Evolutionary conservation across 139 green algal species (phyloP), one percentile per base, ranked within the genome.

Genomic region (Chlamydomonas sp.): DNA sequence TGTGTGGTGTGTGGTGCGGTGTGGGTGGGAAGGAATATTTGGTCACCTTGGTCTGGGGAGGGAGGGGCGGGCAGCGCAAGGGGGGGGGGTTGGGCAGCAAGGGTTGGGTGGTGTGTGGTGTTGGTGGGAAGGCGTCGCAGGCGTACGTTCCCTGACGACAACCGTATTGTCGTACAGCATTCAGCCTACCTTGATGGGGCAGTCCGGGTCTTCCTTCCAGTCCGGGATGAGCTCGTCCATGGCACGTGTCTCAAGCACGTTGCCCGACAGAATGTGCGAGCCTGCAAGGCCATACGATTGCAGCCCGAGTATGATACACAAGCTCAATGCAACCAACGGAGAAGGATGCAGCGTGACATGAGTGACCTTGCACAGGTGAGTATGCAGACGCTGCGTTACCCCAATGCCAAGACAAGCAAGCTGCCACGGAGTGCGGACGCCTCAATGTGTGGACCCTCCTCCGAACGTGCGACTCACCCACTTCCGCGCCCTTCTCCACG

Each of bases 401-500:
- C 61, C 62, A 73, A 57, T 67, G 80, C 9, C 9, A 66, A 66
- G 80, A 77, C 9, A 10, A 4, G n/a, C 3, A 60, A 3, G 60
- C 20, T 20, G 57, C 12, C 77, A 64, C 63, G 20, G 73, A 49
- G 0, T 49, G 31, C 31, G 31, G 31, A 49, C 31, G 31, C 31
- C 31, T 49, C 31, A 49, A 49, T 49, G 31, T 49, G 31, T 78
- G 20, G 73, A 3, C n/a, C 9, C 72, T 77, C 18, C 72, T 20
- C 16, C 18, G 9, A 3, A 5, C 67, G 10, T 15, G 12, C 78
- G 0, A 7, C 90, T 80, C 80, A 95, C 96, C 97, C 61, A 98
- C 93, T 90, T 97, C 91, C 8, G 93, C 88, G 59, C 95, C 97
- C 91, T 99, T 99, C 83, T 99, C 97, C 1, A 99, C 85, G 0